phyloP scores from a whole-genome alignment of 164 flowering plant genomes.

The Vitis rupestris region DNA sequence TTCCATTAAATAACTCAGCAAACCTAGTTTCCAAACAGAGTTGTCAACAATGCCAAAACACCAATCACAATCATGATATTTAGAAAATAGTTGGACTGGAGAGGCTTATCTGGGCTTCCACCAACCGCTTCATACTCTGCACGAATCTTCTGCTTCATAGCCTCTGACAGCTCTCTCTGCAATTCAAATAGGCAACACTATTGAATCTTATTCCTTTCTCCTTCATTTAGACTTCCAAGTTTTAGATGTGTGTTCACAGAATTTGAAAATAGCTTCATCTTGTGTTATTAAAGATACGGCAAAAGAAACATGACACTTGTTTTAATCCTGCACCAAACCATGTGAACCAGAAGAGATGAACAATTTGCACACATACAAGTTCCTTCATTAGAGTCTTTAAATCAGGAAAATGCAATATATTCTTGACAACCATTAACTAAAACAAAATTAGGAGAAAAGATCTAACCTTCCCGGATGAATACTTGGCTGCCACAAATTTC shows the following conservation, averaged over 20 bases:
- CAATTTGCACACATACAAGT: constrained; percentile 16
- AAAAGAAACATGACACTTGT: constrained; percentile 47
- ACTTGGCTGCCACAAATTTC: constrained; percentile 84
- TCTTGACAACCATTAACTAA: constrained; percentile 1
- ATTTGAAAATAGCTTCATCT: constrained; percentile 56
- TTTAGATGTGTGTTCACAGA: constrained; percentile 39
- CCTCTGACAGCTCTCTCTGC: constrained; percentile 91
- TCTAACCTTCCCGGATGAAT: constrained; percentile 84
- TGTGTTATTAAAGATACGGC: constrained; percentile 47
- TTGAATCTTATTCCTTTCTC: constrained; percentile 50
- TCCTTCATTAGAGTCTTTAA: constrained; percentile 2
- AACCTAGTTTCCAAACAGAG: constrained; percentile 53
- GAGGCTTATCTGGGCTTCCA: constrained; percentile 95
- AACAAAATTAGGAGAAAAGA: constrained; percentile 8
- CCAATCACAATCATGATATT: constrained; percentile 77
- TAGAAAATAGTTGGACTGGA: constrained; percentile 82
- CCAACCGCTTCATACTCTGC: constrained; percentile 89
- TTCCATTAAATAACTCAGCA: not conserved
- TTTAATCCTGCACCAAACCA: constrained; percentile 80
- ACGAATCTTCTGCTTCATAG: constrained; percentile 90
- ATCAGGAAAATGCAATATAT: constrained; percentile 9
- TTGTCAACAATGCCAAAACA: constrained; percentile 78
- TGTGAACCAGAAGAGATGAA: constrained; percentile 30
- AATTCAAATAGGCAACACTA: constrained; percentile 62
- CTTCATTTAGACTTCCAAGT: constrained; percentile 46